phyloP scores from a whole-genome alignment of 345 rosid species.

The Euclidium syriacum region DNA sequence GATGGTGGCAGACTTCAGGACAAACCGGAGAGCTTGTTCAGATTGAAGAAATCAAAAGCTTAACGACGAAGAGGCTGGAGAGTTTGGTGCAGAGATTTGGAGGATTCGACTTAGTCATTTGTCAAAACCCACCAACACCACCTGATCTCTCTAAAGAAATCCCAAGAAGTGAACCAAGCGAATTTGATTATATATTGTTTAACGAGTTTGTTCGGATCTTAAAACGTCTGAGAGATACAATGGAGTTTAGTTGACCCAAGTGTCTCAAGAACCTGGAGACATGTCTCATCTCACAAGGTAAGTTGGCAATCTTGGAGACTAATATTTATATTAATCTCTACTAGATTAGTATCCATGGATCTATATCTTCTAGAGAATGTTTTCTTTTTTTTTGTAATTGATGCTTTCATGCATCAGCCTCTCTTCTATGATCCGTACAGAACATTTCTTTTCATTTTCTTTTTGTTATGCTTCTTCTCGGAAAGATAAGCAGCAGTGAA shows the following conservation, averaged over 20 bases:
- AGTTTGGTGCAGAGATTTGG: slow-evolving; percentile 45
- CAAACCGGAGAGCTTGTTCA: slow-evolving; percentile 80
- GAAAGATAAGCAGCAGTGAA: neutral
- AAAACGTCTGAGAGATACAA: slow-evolving; percentile 54
- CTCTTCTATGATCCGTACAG: neutral
- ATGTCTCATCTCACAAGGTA: neutral
- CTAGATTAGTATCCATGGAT: neutral
- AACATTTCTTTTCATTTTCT: neutral
- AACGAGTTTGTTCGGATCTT: slow-evolving; percentile 68
- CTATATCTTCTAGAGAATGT: neutral
- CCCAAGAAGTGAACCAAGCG: slow-evolving; percentile 17
- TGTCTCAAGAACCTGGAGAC: neutral
- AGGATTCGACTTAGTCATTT: slow-evolving; percentile 61
- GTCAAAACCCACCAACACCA: slow-evolving; percentile 58
- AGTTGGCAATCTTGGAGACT: neutral
- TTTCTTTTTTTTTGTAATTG: neutral
- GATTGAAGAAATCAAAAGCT: slow-evolving; percentile 54
- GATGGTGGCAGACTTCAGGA: slow-evolving; percentile 69
- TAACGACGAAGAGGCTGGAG: slow-evolving; percentile 54
- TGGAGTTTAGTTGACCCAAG: slow-evolving; percentile 18
- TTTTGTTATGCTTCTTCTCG: neutral
- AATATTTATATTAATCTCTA: neutral
- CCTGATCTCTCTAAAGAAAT: slow-evolving; percentile 18
- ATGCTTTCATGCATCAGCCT: neutral
- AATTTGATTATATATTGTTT: slow-evolving; percentile 58